These are phyloP conservation scores for Candida neerlandica DNA, from an alignment of 1,139 yeast genomes.

Conservation along the genomic window DNA sequence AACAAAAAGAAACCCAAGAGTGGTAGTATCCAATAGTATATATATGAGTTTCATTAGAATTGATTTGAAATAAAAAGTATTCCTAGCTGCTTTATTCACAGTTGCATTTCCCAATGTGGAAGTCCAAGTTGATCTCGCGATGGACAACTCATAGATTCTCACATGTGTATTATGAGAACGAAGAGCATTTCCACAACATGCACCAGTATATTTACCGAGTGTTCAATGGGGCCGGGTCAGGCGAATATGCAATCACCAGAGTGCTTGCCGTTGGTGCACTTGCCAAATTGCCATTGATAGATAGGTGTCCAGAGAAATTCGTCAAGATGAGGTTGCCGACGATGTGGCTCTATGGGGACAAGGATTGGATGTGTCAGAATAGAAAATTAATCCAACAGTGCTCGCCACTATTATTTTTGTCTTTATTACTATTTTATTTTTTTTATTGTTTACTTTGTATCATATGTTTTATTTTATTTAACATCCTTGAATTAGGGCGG, in stretches of 20 bases:
- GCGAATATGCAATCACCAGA: conserved; percentile 49
- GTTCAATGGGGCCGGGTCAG: conserved; percentile 46
- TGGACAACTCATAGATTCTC: conserved; percentile 49
- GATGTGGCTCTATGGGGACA: conserved; percentile 49
- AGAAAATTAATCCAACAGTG: too few species aligned
- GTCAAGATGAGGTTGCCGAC: conserved; percentile 44
- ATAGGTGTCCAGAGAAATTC: conserved; percentile 43
- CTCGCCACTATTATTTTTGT: too few species aligned
- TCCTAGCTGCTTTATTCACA: too few species aligned
- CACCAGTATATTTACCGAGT: conserved; percentile 47
- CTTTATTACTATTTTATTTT: too few species aligned
- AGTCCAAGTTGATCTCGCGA: conserved; percentile 37
- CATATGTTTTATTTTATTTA: too few species aligned
- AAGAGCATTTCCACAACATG: conserved; percentile 33
- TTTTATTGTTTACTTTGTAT: too few species aligned
- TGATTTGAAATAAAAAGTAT: too few species aligned
- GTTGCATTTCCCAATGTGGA: too few species aligned
- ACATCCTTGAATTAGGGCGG: too few species aligned
- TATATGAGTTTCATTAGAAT: too few species aligned
- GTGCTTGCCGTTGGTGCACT: conserved; percentile 43
- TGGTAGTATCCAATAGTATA: too few species aligned
- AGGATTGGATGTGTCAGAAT: conserved; percentile 57
- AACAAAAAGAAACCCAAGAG: too few species aligned
- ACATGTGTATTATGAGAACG: conserved; percentile 33
- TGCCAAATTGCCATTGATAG: conserved; percentile 46